A percentile compares a stretch with the other conserved stretches of the same genome.
Evolutionary conservation across 140 eudicot species (phyloP).

Genomic region (Ambrosia hybrid): DNA sequence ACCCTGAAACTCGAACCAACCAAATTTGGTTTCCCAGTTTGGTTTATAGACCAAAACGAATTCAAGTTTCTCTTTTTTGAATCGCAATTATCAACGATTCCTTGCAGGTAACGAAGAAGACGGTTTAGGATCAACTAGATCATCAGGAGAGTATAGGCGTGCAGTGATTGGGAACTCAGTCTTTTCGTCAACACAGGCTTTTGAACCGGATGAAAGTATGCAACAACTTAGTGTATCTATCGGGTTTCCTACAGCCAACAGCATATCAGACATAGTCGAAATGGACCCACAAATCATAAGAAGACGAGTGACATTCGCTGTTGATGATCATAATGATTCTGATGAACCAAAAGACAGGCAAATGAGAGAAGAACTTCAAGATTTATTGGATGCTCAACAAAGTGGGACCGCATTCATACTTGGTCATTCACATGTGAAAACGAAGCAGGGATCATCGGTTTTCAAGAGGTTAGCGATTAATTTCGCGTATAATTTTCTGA

Average conservation of each 20-base stretch:
- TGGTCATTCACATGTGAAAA: slow-evolving; percentile 60
- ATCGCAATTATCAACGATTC: not conserved
- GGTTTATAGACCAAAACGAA: not conserved
- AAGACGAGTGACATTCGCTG: slow-evolving; percentile 49
- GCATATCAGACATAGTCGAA: slow-evolving; percentile 39
- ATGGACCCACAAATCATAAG: slow-evolving; percentile 35
- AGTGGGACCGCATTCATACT: slow-evolving; percentile 76
- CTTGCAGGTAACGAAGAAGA: slow-evolving; percentile 20
- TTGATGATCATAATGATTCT: slow-evolving; percentile 27
- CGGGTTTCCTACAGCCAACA: slow-evolving; percentile 53
- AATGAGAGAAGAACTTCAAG: slow-evolving; percentile 56
- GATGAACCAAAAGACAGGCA: slow-evolving; percentile 16
- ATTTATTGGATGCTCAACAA: slow-evolving; percentile 59
- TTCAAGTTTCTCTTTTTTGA: not conserved
- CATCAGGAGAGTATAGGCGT: slow-evolving; percentile 45
- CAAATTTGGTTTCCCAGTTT: not conserved
- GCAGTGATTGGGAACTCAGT: slow-evolving; percentile 51
- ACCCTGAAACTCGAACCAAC: not conserved
- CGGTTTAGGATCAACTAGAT: slow-evolving; percentile 30
- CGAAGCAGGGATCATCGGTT: slow-evolving; percentile 47
- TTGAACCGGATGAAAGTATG: slow-evolving; percentile 46
- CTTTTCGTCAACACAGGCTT: slow-evolving; percentile 15
- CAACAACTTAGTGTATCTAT: slow-evolving; percentile 63
- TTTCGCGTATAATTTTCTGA: slow-evolving; percentile 51
- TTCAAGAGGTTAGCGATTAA: slow-evolving; percentile 46